Evolutionary conservation across 768 basidiomycete genomes (phyloP).

Genomic region (Rickenella mellea): DNA sequence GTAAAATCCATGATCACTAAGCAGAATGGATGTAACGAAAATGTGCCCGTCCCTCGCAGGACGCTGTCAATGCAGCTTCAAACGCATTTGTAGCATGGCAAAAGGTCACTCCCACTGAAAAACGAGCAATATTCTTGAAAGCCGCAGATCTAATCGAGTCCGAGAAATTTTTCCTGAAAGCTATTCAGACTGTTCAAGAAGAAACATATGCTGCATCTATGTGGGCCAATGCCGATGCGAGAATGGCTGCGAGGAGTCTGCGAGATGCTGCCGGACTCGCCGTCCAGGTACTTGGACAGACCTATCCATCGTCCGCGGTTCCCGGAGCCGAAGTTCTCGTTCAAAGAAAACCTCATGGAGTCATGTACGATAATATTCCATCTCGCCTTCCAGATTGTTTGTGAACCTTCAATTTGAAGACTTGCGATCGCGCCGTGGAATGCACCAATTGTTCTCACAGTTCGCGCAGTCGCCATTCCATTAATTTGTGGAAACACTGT

Average conservation of each 20-base stretch:
- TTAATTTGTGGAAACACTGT: conserved; percentile 49
- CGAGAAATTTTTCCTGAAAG: conserved; percentile 28
- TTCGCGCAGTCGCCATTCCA: conserved; percentile 36
- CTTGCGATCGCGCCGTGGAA: conserved; percentile 52
- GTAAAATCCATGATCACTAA: background rate
- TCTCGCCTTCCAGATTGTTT: background rate
- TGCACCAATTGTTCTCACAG: conserved; percentile 33
- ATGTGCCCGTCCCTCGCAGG: conserved; percentile 30
- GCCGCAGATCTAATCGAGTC: conserved; percentile 36
- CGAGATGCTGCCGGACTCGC: conserved; percentile 24
- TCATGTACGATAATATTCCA: conserved; percentile 27
- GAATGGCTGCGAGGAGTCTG: conserved; percentile 15
- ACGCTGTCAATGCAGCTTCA: conserved; percentile 35
- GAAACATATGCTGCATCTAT: conserved; percentile 28
- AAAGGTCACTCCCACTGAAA: conserved; percentile 20
- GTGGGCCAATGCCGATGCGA: conserved; percentile 17
- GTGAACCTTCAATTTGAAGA: conserved; percentile 17
- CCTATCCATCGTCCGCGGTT: conserved; percentile 30
- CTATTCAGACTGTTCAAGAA: conserved; percentile 21
- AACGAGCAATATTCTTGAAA: conserved; percentile 35
- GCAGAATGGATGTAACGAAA: too few relatives aligned
- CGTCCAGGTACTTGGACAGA: conserved; percentile 31
- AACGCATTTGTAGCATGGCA: conserved; percentile 43
- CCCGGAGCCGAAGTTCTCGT: conserved; percentile 37
- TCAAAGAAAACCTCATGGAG: conserved; percentile 40